These are phyloP conservation scores for Picochlorum sp. DNA, from an alignment of 139 green algal genomes.

Conservation along the genomic window DNA sequence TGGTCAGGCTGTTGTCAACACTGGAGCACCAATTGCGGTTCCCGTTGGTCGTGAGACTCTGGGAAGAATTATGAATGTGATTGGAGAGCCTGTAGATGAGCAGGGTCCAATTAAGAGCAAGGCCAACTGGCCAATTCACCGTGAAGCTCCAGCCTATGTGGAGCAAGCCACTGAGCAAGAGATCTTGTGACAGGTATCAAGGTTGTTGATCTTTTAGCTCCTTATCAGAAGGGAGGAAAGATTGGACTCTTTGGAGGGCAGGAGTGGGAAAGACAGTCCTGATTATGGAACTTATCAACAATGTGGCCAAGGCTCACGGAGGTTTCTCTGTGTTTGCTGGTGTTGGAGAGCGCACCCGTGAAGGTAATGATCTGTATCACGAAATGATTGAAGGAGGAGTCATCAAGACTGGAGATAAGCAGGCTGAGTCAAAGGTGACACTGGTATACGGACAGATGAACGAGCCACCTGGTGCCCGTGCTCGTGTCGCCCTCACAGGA, in stretches of 20 bases:
- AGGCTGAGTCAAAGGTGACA: slow-evolving; percentile 91
- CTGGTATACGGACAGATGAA: slow-evolving; percentile 99
- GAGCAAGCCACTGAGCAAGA: slow-evolving; percentile 96
- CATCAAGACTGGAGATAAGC: slow-evolving; percentile 91
- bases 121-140: slow-evolving; percentile 85
- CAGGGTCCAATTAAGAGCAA: slow-evolving; percentile 78
- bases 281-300: slow-evolving; percentile 99
- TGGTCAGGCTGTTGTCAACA: slow-evolving; percentile 87
- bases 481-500: slow-evolving; percentile 94
- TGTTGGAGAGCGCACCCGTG: slow-evolving; percentile 96
- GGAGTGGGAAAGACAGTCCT: slow-evolving; percentile 99
- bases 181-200: slow-evolving; percentile 99
- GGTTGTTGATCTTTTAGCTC: slow-evolving; percentile 97
- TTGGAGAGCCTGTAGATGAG: slow-evolving; percentile 98
- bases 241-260: slow-evolving; percentile 98
- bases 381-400: slow-evolving; percentile 99
- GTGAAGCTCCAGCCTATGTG: slow-evolving; percentile 86
- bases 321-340: slow-evolving; percentile 99
- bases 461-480: slow-evolving; percentile 95
- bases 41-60: slow-evolving; percentile 92
- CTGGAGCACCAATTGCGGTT: slow-evolving; percentile 86
- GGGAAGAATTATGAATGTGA: slow-evolving; percentile 99
- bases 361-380: slow-evolving; percentile 98
- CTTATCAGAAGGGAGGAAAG: slow-evolving; percentile 98
- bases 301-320: slow-evolving; percentile 98